These are phyloP conservation scores for Candida railenensis DNA, from an alignment of 805 yeast genomes.

Conservation along the genomic window DNA sequence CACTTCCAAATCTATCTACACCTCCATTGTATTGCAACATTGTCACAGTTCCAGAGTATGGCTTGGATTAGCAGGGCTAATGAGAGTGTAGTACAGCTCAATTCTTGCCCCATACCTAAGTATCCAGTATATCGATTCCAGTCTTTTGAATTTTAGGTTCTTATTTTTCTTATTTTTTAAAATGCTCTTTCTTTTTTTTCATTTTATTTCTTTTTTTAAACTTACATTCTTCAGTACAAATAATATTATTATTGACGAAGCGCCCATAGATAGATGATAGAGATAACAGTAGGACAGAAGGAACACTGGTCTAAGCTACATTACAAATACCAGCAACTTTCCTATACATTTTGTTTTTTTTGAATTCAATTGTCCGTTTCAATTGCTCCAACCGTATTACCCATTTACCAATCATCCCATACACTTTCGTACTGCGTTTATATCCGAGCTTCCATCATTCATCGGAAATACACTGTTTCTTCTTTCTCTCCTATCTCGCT, in stretches of 20 bases:
- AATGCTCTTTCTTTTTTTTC: background rate
- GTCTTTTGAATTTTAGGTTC: background rate
- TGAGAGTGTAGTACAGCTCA: no score
- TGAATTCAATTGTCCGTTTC: no score
- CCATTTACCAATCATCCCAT: background rate
- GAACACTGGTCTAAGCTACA: background rate
- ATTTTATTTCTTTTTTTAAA: background rate
- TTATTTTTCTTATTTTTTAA: background rate
- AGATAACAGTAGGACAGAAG: background rate
- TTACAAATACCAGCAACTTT: background rate
- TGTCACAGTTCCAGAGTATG: no score
- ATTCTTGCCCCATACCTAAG: no score
- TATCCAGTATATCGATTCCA: background rate
- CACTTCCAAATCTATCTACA: no score
- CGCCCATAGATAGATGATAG: background rate
- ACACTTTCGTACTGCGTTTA: background rate
- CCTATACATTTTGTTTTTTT: no score
- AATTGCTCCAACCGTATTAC: background rate
- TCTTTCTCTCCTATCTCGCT: background rate
- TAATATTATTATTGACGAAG: background rate
- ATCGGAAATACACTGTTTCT: background rate
- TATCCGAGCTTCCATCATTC: background rate
- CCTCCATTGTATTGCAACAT: no score
- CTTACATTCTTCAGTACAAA: background rate
- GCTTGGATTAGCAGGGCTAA: no score